Percentiles rank a stretch among this genome's conserved stretches.
phyloP scores from a whole-genome alignment of 495 filamentous ascomycete species.

The Coniosporium apollinis region DNA sequence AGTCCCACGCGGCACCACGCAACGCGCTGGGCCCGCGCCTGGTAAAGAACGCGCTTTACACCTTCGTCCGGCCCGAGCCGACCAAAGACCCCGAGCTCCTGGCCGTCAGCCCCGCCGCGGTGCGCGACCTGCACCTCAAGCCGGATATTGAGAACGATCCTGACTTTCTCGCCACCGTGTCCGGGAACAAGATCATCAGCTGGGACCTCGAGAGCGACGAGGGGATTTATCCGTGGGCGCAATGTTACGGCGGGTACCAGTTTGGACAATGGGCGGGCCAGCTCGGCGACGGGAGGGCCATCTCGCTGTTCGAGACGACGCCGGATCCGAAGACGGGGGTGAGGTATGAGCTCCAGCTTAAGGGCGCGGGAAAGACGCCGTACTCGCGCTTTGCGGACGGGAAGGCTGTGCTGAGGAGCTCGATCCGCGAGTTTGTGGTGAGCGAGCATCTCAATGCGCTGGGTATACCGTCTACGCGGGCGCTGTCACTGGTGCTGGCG shows the following conservation, averaged over 20 bases:
- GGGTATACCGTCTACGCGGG: conserved; percentile 70
- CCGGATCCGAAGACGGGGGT: conserved; percentile 47
- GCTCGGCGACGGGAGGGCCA: conserved; percentile 85
- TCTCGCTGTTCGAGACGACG: conserved; percentile 79
- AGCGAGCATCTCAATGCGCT: conserved; percentile 70
- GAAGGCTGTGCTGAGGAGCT: conserved; percentile 77
- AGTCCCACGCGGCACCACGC: conserved; percentile 64
- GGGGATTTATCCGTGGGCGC: conserved; percentile 86
- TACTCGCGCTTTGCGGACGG: conserved; percentile 97
- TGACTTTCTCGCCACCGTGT: conserved; percentile 61
- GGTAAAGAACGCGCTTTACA: conserved; percentile 76
- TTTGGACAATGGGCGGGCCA: conserved; percentile 77
- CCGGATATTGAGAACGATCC: conserved; percentile 46
- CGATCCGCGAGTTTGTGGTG: conserved; percentile 85
- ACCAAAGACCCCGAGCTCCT: conserved; percentile 59
- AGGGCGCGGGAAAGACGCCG: conserved; percentile 82
- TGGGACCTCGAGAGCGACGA: conserved; percentile 35
- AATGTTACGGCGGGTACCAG: conserved; percentile 87
- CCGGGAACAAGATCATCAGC: conserved; percentile 55
- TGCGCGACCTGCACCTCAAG: conserved; percentile 61
- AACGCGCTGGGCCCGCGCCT: conserved; percentile 60
- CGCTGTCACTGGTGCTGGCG: conserved; percentile 61
- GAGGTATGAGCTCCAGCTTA: conserved; percentile 83
- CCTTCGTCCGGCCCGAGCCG: conserved; percentile 68
- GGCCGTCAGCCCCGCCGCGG: conserved; percentile 54